phyloP scores from a whole-genome alignment of 2,329 filamentous ascomycete species.

The Cadophora sp. region DNA sequence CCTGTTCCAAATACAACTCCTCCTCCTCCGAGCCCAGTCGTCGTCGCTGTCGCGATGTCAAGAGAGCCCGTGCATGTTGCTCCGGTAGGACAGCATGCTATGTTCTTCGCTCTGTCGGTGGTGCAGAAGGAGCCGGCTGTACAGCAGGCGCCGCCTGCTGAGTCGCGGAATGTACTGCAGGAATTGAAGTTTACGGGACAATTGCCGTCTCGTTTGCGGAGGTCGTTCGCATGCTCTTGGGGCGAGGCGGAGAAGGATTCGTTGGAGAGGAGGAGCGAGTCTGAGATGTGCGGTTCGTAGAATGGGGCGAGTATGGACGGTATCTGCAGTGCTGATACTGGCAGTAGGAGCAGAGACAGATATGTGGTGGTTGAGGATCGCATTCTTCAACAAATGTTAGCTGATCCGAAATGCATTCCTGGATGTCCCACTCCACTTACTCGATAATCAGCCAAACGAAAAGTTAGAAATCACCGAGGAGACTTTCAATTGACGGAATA shows the following conservation, averaged over 20 bases:
- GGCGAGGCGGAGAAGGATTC: slow-evolving; percentile 25
- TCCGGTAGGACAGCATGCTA: slow-evolving; percentile 45
- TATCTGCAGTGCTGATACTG: slow-evolving; percentile 37
- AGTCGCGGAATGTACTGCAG: slow-evolving; percentile 40
- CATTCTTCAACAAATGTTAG: slow-evolving; percentile 32
- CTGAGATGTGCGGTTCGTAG: slow-evolving; percentile 32
- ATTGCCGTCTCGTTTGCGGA: slow-evolving; percentile 41
- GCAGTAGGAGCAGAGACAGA: slow-evolving; percentile 31
- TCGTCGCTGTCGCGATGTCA: slow-evolving; percentile 26
- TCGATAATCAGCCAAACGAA: background rate
- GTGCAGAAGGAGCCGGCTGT: slow-evolving; percentile 40
- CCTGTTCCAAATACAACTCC: slow-evolving; percentile 23
- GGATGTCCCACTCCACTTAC: slow-evolving; percentile 9
- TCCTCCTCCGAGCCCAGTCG: slow-evolving; percentile 14
- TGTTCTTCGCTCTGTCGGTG: slow-evolving; percentile 38
- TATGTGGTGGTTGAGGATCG: slow-evolving; percentile 24
- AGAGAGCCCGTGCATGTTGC: slow-evolving; percentile 44
- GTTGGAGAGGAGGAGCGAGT: slow-evolving; percentile 31
- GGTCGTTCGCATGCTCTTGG: slow-evolving; percentile 24
- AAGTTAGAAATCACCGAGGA: background rate
- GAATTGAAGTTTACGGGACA: slow-evolving; percentile 43
- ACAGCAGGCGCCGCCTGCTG: slow-evolving; percentile 43
- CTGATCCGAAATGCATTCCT: background rate
- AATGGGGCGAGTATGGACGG: slow-evolving; percentile 39
- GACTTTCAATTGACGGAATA: background rate